Percentiles rank a stretch among this genome's conserved stretches.
Evolutionary conservation across 176 grass and related monocot genomes (phyloP).

Genomic region (Poa pratensis): DNA sequence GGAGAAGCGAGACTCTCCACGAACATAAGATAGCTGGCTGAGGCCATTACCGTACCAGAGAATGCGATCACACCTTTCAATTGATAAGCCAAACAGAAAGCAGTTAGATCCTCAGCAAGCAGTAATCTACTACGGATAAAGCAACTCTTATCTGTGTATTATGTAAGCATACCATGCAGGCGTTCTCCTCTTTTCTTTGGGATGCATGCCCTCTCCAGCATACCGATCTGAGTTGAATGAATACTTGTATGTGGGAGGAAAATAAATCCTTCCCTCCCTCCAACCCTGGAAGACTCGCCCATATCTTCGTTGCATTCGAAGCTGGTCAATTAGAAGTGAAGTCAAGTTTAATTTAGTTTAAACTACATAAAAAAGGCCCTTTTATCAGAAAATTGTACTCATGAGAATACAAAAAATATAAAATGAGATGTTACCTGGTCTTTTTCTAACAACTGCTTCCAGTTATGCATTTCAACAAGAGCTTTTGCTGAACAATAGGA

Average conservation of each 20-base stretch:
- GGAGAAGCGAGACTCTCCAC: constrained; percentile 91
- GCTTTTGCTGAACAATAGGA: constrained; percentile 84
- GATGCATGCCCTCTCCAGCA: constrained; percentile 66
- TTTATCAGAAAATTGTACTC: constrained; percentile 22
- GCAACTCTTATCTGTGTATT: neutral
- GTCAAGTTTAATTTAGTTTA: neutral
- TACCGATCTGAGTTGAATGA: constrained; percentile 98
- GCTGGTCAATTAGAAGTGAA: constrained; percentile 56
- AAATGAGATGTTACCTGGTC: constrained; percentile 62
- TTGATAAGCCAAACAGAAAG: constrained; percentile 21
- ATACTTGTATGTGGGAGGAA: constrained; percentile 98
- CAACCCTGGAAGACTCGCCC: constrained; percentile 89
- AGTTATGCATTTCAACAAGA: constrained; percentile 94
- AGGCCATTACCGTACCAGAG: constrained; percentile 86
- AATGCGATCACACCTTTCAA: constrained; percentile 89
- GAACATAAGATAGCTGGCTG: constrained; percentile 73
- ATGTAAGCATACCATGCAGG: constrained; percentile 76
- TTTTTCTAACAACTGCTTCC: constrained; percentile 90
- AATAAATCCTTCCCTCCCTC: constrained; percentile 98
- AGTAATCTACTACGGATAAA: neutral
- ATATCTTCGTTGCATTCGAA: constrained; percentile 76
- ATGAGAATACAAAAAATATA: neutral
- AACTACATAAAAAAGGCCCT: neutral
- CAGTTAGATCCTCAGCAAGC: neutral
- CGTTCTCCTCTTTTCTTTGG: constrained; percentile 91